phyloP scores from a whole-genome alignment of 768 basidiomycete genomes.

The Chalciporus pseudorubinellus region DNA sequence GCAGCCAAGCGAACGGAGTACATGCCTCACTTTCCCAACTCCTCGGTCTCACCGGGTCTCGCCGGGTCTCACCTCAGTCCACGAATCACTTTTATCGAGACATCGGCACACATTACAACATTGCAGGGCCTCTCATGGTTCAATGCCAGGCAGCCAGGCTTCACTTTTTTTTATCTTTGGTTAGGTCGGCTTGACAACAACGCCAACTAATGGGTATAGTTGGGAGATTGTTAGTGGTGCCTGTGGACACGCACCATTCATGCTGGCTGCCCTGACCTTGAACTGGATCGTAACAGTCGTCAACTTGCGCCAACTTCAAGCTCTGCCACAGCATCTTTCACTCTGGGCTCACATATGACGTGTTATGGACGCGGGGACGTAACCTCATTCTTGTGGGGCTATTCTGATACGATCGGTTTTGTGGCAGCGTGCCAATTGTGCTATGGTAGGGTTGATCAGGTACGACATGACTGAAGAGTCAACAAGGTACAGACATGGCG shows the following conservation, averaged over 20 bases:
- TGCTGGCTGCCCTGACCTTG: not conserved
- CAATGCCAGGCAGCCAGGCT: not conserved
- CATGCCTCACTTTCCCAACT: constrained; percentile 9
- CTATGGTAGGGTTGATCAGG: constrained; percentile 2
- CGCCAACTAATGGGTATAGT: not conserved
- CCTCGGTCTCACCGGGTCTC: too few relatives aligned
- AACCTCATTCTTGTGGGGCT: not conserved
- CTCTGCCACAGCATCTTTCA: not conserved
- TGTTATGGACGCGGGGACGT: not conserved
- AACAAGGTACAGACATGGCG: constrained; percentile 12
- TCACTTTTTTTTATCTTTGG: not conserved
- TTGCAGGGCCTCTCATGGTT: not conserved
- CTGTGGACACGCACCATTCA: constrained; percentile 6
- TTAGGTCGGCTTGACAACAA: constrained; percentile 8
- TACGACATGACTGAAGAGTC: constrained; percentile 9
- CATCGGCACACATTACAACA: too few relatives aligned
- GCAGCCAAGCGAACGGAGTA: not conserved
- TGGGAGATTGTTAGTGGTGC: too few relatives aligned
- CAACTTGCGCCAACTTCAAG: not conserved
- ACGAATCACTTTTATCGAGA: constrained; percentile 2
- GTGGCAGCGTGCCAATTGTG: not conserved
- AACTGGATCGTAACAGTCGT: not conserved
- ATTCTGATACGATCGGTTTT: not conserved
- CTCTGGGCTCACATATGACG: not conserved
- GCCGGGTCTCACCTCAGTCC: constrained; percentile 2